Evolutionary conservation across 768 basidiomycete genomes (phyloP).

Genomic region (Pleurotus ostreatus): DNA sequence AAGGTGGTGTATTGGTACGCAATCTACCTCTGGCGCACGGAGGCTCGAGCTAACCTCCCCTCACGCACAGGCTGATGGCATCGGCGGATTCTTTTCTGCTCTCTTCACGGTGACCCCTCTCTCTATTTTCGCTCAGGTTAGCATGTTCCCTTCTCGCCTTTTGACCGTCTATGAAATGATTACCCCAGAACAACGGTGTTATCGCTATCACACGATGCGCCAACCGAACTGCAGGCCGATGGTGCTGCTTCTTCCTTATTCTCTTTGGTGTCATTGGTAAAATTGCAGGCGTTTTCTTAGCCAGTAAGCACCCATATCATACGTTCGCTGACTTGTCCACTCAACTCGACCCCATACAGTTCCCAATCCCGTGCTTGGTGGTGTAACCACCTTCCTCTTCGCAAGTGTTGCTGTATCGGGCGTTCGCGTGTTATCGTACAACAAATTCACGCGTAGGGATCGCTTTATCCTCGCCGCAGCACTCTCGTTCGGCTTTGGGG

Average conservation of each 20-base stretch:
- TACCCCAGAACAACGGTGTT: conserved; percentile 66
- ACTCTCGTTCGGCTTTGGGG: conserved; percentile 65
- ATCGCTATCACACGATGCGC: conserved; percentile 85
- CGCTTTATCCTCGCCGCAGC: conserved; percentile 70
- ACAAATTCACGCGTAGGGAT: conserved; percentile 57
- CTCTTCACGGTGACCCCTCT: conserved; percentile 80
- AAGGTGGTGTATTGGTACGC: conserved; percentile 72
- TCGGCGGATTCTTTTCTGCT: conserved; percentile 76
- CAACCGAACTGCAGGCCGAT: conserved; percentile 71
- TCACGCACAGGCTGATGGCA: conserved; percentile 57
- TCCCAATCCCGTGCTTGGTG: conserved; percentile 77
- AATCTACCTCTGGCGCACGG: not conserved
- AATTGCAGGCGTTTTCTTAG: conserved; percentile 78
- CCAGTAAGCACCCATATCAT: conserved; percentile 29
- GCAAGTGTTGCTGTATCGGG: conserved; percentile 72
- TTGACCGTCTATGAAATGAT: not conserved
- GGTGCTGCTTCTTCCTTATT: conserved; percentile 78
- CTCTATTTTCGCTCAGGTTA: conserved; percentile 69
- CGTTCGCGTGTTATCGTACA: conserved; percentile 60
- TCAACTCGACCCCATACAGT: conserved; percentile 20
- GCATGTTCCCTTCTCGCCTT: not conserved
- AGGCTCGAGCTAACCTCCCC: no score
- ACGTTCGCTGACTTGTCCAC: not conserved
- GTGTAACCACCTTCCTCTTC: conserved; percentile 86
- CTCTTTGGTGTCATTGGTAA: conserved; percentile 80